These are phyloP conservation scores for Picochlorum sp. DNA, from an alignment of 139 green algal genomes.

Conservation along the genomic window DNA sequence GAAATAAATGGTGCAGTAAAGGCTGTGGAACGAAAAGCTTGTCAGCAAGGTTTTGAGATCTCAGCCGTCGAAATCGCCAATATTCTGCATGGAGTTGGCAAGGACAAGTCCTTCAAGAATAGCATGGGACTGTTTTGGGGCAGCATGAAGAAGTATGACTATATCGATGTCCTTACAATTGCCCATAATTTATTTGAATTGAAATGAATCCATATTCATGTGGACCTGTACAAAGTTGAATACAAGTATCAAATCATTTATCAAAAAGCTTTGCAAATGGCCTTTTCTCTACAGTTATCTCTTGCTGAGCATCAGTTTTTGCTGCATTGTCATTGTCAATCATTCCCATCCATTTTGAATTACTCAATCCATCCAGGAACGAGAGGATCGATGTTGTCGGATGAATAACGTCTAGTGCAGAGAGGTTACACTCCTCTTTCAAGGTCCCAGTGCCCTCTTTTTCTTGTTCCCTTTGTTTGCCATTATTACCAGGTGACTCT, in stretches of 20 bases:
- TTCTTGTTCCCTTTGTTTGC: no score
- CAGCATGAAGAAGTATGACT: constrained; percentile 35
- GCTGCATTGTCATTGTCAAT: not conserved
- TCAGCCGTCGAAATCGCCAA: constrained; percentile 36
- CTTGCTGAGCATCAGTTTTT: not conserved
- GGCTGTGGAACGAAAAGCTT: not conserved
- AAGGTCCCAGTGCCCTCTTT: no score
- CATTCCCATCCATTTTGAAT: constrained; percentile 3
- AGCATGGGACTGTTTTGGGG: constrained; percentile 42
- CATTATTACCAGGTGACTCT: no score
- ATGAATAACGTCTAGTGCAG: not conserved
- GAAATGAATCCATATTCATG: no score
- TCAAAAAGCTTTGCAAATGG: constrained; percentile 4
- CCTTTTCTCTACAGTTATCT: constrained; percentile 2
- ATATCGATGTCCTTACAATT: constrained; percentile 27
- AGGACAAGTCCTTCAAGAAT: constrained; percentile 37
- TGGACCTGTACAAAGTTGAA: not conserved
- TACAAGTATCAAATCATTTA: constrained; percentile 8
- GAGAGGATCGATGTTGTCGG: constrained; percentile 4
- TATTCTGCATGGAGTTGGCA: constrained; percentile 58
- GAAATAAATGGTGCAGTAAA: constrained; percentile 28
- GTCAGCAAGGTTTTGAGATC: constrained; percentile 1
- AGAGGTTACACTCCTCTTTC: no score
- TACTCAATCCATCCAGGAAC: constrained; percentile 5
- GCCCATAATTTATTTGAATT: not conserved